A percentile compares a stretch with the other conserved stretches of the same genome.
Conservation (phyloP, 1,284 basidiomycete genomes). For the Ganoderma multipileum region DNA sequence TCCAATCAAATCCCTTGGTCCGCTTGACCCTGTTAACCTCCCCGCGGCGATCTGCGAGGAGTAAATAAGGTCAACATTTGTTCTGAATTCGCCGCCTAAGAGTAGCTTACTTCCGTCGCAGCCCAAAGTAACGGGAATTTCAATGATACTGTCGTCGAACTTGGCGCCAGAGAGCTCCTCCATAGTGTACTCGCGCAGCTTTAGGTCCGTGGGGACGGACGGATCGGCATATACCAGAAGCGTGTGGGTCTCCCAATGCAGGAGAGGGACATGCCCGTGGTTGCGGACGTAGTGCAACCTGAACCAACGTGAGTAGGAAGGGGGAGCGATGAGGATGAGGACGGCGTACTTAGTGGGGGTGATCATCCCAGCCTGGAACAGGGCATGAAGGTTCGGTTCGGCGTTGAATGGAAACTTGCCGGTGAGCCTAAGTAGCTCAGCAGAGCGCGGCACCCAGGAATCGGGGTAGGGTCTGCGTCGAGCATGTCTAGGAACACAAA, state of each 20-base stretch:
- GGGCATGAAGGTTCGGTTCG: constrained; percentile 26
- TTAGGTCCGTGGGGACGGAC: constrained; percentile 26
- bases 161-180: constrained; percentile 29
- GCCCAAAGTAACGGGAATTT: constrained; percentile 34
- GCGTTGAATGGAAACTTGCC: constrained; percentile 35
- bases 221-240: constrained; percentile 28
- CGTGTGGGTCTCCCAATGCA: constrained; percentile 34
- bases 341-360: constrained; percentile 32
- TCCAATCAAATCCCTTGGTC: constrained; percentile 31
- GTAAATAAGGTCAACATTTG: background rate
- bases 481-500: background rate
- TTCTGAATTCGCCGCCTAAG: background rate
- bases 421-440: constrained; percentile 31
- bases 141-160: constrained; percentile 23
- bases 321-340: background rate
- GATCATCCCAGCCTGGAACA: constrained; percentile 34
- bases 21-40: constrained; percentile 37
- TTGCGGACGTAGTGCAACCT: constrained; percentile 37
- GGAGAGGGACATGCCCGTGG: constrained; percentile 33
- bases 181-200: constrained; percentile 29
- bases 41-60: constrained; percentile 29
- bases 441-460: constrained; percentile 37
- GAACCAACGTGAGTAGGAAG: background rate
- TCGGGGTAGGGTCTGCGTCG: constrained; percentile 28
- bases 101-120: constrained; percentile 34